Evolutionary conservation across 345 rosid species (phyloP).

Genomic region (Acer yangbiense): DNA sequence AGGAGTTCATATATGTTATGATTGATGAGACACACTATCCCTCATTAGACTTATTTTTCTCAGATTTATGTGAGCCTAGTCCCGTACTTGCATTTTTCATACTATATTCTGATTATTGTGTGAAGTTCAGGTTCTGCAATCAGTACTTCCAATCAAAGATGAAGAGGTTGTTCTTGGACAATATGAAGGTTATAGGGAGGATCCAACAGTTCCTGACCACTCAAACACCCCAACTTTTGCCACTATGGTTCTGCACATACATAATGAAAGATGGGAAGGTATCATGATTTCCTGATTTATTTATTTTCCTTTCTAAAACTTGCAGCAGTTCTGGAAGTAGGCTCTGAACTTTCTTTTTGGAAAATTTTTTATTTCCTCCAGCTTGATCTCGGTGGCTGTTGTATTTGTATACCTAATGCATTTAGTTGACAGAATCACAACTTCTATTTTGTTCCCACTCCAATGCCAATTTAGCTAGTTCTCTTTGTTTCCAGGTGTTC

Average conservation of each 20-base stretch:
- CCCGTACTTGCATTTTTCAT: background rate
- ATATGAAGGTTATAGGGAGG: constrained; percentile 86
- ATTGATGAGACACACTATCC: background rate
- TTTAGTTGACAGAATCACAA: constrained; percentile 1
- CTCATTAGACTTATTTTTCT: background rate
- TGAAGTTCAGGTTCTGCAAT: constrained; percentile 82
- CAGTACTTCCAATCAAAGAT: constrained; percentile 84
- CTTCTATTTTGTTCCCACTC: background rate
- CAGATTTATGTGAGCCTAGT: constrained; percentile 2
- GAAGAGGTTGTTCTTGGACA: constrained; percentile 98
- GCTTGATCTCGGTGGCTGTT: background rate
- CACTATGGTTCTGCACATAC: constrained; percentile 72
- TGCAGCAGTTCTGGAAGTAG: background rate
- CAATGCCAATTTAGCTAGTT: constrained; percentile 7
- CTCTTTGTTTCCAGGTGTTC: constrained; percentile 70
- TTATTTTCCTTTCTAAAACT: background rate
- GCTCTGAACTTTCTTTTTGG: constrained; percentile 14
- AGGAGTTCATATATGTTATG: constrained; percentile 1
- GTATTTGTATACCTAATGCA: background rate
- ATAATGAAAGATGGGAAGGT: constrained; percentile 99
- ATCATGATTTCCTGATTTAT: constrained; percentile 18
- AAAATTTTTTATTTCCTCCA: background rate
- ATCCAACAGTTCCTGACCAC: constrained; percentile 89
- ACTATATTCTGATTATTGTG: constrained; percentile 20
- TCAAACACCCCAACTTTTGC: constrained; percentile 98